These are phyloP conservation scores for Cutaneotrichosporon dermatis DNA, from an alignment of 1,284 basidiomycete genomes.

Conservation along the genomic window DNA sequence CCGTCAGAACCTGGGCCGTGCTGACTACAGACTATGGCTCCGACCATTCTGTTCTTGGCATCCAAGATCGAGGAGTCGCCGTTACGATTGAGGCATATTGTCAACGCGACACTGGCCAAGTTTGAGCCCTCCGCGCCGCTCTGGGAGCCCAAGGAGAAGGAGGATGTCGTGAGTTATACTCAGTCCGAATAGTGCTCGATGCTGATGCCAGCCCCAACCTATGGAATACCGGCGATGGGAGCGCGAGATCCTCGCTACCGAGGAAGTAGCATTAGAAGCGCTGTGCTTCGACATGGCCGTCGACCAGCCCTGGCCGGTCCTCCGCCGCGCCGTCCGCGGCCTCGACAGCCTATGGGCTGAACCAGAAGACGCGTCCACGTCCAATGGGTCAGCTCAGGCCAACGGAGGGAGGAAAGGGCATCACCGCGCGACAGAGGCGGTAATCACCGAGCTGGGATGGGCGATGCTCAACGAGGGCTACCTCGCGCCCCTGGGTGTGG, in stretches of 20 bases:
- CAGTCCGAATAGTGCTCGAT: too few relatives aligned
- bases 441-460: slow-evolving; percentile 28
- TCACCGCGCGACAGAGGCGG: slow-evolving; percentile 19
- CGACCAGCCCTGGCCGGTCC: slow-evolving; percentile 70
- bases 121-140: slow-evolving; percentile 22
- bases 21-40: slow-evolving; percentile 68
- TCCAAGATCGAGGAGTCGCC: slow-evolving; percentile 61
- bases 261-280: slow-evolving; percentile 79
- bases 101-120: slow-evolving; percentile 34
- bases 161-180: neutral
- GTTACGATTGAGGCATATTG: slow-evolving; percentile 38
- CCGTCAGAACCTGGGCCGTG: neutral
- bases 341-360: slow-evolving; percentile 18
- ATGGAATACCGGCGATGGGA: slow-evolving; percentile 73
- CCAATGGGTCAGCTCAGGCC: too few relatives aligned
- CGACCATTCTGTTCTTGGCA: slow-evolving; percentile 82
- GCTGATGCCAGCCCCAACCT: slow-evolving; percentile 15
- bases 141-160: slow-evolving; percentile 26
- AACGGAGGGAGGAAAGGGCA: neutral
- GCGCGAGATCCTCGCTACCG: slow-evolving; percentile 66
- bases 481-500: slow-evolving; percentile 27
- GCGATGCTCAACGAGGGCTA: slow-evolving; percentile 28
- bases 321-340: slow-evolving; percentile 59
- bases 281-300: slow-evolving; percentile 88
- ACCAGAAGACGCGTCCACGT: neutral